Percentiles rank a stretch among this genome's conserved stretches.
Conservation (phyloP, 371 early-diverging fungal species). For the Edhazardia aedis region DNA sequence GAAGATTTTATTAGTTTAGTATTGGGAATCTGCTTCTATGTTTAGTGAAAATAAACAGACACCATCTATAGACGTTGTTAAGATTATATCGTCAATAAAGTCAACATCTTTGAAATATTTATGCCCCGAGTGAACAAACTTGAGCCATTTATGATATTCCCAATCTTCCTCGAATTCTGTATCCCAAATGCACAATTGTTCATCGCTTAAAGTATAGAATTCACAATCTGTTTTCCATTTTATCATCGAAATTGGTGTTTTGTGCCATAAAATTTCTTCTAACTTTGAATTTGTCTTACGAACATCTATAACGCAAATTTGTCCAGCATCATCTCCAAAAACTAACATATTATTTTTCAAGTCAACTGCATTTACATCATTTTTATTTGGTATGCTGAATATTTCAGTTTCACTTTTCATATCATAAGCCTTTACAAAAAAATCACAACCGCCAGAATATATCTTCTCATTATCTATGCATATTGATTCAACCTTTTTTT, state of each 20-base stretch:
- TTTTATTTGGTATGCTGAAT: not conserved
- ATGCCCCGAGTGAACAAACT: constrained; percentile 47
- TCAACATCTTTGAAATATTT: constrained; percentile 40
- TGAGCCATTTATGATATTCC: constrained; percentile 40
- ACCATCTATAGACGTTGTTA: constrained; percentile 28
- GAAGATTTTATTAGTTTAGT: no score
- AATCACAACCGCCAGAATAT: constrained; percentile 20
- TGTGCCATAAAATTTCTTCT: constrained; percentile 35
- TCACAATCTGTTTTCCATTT: constrained; percentile 27
- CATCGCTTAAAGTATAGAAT: constrained; percentile 33
- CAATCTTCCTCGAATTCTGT: constrained; percentile 38
- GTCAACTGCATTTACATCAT: constrained; percentile 41
- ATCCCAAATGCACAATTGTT: constrained; percentile 44
- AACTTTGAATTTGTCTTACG: constrained; percentile 4
- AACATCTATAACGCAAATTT: constrained; percentile 27
- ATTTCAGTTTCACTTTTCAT: constrained; percentile 7
- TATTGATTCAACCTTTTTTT: constrained; percentile 19
- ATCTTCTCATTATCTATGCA: constrained; percentile 2
- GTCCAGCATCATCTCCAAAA: constrained; percentile 40
- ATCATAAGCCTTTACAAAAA: constrained; percentile 18
- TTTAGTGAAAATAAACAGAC: constrained; percentile 27
- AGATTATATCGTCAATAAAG: constrained; percentile 15
- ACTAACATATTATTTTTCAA: constrained; percentile 27
- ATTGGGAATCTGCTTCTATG: no score
- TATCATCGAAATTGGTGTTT: constrained; percentile 28